phyloP scores from a whole-genome alignment of 805 yeast genomes.

The Wickerhamiella kurtzmanii region DNA sequence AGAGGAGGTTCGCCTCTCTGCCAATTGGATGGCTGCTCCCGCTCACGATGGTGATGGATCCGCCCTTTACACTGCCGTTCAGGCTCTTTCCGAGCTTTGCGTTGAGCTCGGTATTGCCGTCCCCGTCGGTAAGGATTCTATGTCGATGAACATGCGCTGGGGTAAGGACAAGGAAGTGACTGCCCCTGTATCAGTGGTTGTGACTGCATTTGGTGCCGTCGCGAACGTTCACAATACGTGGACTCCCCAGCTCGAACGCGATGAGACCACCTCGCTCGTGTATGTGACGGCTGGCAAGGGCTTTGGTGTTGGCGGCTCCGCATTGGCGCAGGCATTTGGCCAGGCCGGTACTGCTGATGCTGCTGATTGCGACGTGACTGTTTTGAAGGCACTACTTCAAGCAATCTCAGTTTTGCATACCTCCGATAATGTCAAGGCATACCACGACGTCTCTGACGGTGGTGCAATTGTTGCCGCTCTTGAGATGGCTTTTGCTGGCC shows the following conservation, averaged over 20 bases:
- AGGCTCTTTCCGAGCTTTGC: conserved; percentile 92
- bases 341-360: conserved; percentile 62
- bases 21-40: conserved; percentile 99
- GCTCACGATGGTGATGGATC: conserved; percentile 91
- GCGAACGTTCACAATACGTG: conserved; percentile 75
- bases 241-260: conserved; percentile 70
- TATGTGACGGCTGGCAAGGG: conserved; percentile 48
- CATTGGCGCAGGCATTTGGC: conserved; percentile 83
- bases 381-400: conserved; percentile 57
- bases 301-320: conserved; percentile 78
- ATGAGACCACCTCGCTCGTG: conserved; percentile 55
- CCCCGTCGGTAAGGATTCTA: conserved; percentile 97
- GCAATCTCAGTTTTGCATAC: conserved; percentile 62
- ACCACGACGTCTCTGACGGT: conserved; percentile 96
- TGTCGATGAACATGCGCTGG: conserved; percentile 99
- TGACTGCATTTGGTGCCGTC: conserved; percentile 89
- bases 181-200: conserved; percentile 83
- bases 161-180: conserved; percentile 57
- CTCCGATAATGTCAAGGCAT: conserved; percentile 53
- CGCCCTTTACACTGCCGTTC: conserved; percentile 89
- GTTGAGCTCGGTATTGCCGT: conserved; percentile 83
- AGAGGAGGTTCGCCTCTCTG: conserved; percentile 70
- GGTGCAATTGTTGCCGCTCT: conserved; percentile 73
- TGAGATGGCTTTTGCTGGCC: conserved; percentile 96
- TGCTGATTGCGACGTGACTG: conserved; percentile 60